Evolutionary conservation across 148 eudicot genomes (phyloP).

Genomic region (Fagopyrum esculentum): DNA sequence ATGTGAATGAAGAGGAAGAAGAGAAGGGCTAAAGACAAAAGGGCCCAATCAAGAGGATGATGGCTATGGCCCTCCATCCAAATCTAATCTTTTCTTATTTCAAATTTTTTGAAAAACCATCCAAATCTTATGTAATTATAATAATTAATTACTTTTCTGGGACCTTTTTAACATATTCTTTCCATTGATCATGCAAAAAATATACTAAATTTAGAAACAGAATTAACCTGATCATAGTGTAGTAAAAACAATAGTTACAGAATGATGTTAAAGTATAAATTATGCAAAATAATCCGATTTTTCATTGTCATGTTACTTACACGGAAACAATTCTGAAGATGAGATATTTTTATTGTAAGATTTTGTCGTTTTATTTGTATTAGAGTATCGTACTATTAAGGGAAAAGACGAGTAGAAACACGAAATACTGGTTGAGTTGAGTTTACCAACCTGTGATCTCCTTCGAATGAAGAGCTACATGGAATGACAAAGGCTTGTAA

Average conservation of each 20-base stretch:
- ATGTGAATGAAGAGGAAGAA: constrained; percentile 13
- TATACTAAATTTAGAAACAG: background rate
- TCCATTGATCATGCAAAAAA: background rate
- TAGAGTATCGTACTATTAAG: no score
- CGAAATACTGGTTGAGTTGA: no score
- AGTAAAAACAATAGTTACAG: background rate
- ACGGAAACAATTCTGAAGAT: no score
- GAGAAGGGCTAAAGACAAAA: constrained; percentile 11
- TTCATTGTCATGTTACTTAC: no score
- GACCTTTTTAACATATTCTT: background rate
- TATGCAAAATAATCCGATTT: no score
- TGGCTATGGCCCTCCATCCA: constrained; percentile 7
- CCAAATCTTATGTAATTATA: background rate
- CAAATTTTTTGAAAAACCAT: background rate
- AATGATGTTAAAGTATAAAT: no score
- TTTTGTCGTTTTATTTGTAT: no score
- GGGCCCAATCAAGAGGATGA: constrained; percentile 5
- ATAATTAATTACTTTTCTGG: background rate
- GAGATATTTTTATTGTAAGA: no score
- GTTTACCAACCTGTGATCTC: no score
- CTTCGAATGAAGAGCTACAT: no score
- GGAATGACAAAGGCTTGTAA: no score
- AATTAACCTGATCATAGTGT: background rate
- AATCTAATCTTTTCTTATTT: background rate
- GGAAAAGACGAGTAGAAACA: no score